Evolutionary conservation across 208 protist genomes (phyloP), one percentile per base, ranked within the genome.

Genomic region (Crithidia sp.): DNA sequence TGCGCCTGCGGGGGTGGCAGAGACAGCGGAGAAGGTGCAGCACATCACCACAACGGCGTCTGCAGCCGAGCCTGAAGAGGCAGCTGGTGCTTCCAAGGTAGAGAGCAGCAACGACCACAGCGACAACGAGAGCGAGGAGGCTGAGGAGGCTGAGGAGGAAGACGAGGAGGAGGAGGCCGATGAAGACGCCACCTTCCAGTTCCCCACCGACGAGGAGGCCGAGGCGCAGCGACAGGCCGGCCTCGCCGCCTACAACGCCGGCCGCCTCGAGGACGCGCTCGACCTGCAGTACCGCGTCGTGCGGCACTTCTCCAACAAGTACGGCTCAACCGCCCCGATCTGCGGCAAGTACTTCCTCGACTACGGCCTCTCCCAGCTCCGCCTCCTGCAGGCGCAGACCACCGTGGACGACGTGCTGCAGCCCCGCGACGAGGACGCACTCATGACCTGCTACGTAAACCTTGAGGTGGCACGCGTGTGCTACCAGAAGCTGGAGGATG

Each of bases 331-430:
- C 5, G 67, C 77, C 7, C 45, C 82, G 10, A 57, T 83, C 54
- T 90, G 83, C 54, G 90, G 90, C 59, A 72, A 78, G 47, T 95
- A 91, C 82, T 95, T 94, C 67, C 83, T 96, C 50, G 92, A 96
- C 81, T 96, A 96, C 86, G 92, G 88, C 14, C 87, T 96, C 55
- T 94, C 90, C 1, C 90, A 94, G 85, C 75, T 95, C 59, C 90
- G 92, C 16, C 50, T 94, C 19, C 60, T 95, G 36, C 90, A 95
- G 75, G 70, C 64, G 5, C 75, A 83, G 58, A 85, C 78, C 74
- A 81, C 74, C 50, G 78, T 93, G 39, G 89, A 93, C 56, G 86
- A 86, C 56, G 84, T 85, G 49, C 75, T 93, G 64, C 74, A 87
- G 73, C 86, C 91, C 7, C 75, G 83, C 13, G 88, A 94, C 66